Evolutionary conservation across 1,284 basidiomycete species (phyloP), one percentile per base, ranked within the genome.

Genomic region (Bondarzewia mesenterica): DNA sequence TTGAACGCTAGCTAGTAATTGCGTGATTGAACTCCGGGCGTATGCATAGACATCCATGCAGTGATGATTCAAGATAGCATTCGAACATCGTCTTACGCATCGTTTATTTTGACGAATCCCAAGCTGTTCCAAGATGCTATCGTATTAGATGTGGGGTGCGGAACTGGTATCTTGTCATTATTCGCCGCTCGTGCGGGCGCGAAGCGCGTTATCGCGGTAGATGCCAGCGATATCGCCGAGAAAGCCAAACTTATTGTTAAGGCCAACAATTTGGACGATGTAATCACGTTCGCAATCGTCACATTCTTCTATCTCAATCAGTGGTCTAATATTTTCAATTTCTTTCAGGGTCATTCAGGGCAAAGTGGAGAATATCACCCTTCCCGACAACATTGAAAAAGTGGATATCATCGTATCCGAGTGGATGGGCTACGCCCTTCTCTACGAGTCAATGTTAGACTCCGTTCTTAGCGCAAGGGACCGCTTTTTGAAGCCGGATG

Each of bases 391-490:
- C 23, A 71, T 85, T 42, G 73, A 79, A 14, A 75, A 89, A 44
- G 93, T 98, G 29, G 94, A 98, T 63, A 77, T 98, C 46, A 93
- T 99, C 62, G 75, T 98, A 44, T 93, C 89, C 25, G 95, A 99
- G 67, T 99, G 95, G 95, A 98, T 98, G 95, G 91, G 91, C 4
- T 93, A 93, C 61, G 88, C 87, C 29, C 72, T 93, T 21, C 75
- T 96, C 20, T 98, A 98, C 66, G 95, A 99, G 67, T 91, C 88
- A 41, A 98, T 98, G 95, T 77, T 98, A 21, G 94, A 97, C 63
- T 96, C 93, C 0, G 95, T 98, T 5, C 71, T 99, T 8, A 70
- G 73, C 49, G 94, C 94, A 0, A 77, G 93, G 21, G 91, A 96
- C 62, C 77, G 83, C 15, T 97, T 93, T 69, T 73, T 98, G 39